Base-by-base conservation (phyloP, 192 early-diverging fungal genomes). In the Backusella morwellensis region DNA sequence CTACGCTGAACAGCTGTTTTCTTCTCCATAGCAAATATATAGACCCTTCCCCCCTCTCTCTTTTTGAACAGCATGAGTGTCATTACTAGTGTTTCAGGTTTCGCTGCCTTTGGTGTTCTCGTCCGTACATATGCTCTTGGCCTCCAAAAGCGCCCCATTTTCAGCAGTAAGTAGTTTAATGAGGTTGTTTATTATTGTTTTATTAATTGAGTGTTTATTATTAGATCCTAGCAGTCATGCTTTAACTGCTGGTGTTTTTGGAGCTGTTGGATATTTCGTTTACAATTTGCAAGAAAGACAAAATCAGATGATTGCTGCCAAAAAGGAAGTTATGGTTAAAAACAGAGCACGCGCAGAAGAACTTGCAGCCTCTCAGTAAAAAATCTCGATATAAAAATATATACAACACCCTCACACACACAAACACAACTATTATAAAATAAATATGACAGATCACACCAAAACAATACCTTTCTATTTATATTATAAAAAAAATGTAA, bases 91-190 rank as follows among this genome's bases (percentile, higher is more conserved):
- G 71, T 85, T 71, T 81, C 82, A 70, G 84, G 84, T 35, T 85
- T 80, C 40, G 82, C 82, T 34, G 79, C 82, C 44, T 77, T 85
- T 70, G 84, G 84, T 75, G 77, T 85, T 32, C 74, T 79, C 70
- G 81, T 85, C 54, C 82, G 84, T 56, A 80, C 79, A 40, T 80
- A 81, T 66, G 82, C 84, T 69, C 74, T 85, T 52, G 84, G 78
- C 19, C 42, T 85, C 35, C 79, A 85, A 54, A 83, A 83, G 72
- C 78, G 82, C 66, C 81, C 84, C 42, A n/a, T 85, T 17, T 71
- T 81, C 34, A 77, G 80, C 41, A 77, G 84, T 85, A 68, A 77
- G 76, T 74, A 50, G 19, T 35, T 73, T 68, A 42, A 59, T n/a
- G 63, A 42, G 6, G 6, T 26, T 75, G 19, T 78, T 70, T 41